A percentile compares a stretch with the other conserved stretches of the same genome.
Conservation (phyloP, 2,329 filamentous ascomycete genomes). For the Phaeoacremonium minimum region DNA sequence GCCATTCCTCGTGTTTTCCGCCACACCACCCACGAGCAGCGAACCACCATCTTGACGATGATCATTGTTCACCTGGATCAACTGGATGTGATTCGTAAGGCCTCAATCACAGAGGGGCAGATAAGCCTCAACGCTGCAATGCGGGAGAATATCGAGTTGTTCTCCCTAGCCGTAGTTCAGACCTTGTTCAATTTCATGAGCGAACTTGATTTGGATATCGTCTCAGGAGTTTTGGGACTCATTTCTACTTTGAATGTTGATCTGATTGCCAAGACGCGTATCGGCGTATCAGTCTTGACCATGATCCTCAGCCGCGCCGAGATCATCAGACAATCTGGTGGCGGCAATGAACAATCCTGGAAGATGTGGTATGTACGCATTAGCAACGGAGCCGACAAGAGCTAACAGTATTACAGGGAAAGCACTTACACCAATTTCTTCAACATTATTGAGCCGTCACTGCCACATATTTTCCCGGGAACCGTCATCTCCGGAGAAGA, state of each 20-base stretch:
- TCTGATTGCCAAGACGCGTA: constrained; percentile 77
- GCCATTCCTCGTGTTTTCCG: constrained; percentile 92
- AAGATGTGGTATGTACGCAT: constrained; percentile 68
- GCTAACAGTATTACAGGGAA: constrained; percentile 50
- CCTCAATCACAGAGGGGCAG: constrained; percentile 70
- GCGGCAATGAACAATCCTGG: constrained; percentile 68
- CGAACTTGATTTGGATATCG: constrained; percentile 85
- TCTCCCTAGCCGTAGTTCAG: constrained; percentile 83
- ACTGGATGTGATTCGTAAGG: constrained; percentile 82
- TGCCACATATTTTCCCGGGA: constrained; percentile 84
- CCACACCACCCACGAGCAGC: constrained; percentile 86
- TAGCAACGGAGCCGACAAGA: no score
- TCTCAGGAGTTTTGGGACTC: constrained; percentile 83
- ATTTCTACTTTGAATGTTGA: constrained; percentile 82
- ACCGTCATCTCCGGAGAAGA: constrained; percentile 89
- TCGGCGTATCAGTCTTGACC: constrained; percentile 85
- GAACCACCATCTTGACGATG: constrained; percentile 92
- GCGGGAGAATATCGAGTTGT: constrained; percentile 89
- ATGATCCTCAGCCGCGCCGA: constrained; percentile 93
- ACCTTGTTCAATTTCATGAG: constrained; percentile 86
- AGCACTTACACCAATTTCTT: constrained; percentile 83
- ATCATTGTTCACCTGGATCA: constrained; percentile 91
- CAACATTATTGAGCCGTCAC: constrained; percentile 76
- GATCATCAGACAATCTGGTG: constrained; percentile 78
- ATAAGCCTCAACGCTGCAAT: constrained; percentile 67